Evolutionary conservation across 2,329 filamentous ascomycete genomes (phyloP).

Genomic region (Cucurbitaria berberidis): DNA sequence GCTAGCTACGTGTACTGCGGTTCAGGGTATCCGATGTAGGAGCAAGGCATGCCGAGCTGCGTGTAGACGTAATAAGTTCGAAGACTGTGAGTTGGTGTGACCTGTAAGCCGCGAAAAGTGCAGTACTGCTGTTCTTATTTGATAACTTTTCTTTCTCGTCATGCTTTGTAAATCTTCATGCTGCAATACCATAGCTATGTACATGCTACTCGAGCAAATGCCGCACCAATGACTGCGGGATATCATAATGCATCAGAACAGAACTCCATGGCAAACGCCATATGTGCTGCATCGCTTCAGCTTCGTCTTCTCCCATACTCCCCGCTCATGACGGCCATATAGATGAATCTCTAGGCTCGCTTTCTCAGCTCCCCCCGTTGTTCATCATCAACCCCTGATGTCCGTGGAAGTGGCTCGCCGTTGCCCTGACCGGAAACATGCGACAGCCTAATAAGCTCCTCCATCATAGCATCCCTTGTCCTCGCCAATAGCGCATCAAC

Average conservation of each 20-base stretch:
- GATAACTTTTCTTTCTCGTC: neutral
- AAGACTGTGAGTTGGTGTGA: no score
- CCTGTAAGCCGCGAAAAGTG: neutral
- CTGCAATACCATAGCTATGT: constrained; percentile 6
- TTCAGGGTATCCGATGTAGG: neutral
- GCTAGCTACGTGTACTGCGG: neutral
- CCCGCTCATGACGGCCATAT: neutral
- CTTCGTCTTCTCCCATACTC: neutral
- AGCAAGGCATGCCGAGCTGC: neutral
- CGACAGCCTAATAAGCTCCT: constrained; percentile 42
- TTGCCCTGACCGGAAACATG: constrained; percentile 35
- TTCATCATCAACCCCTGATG: constrained; percentile 23
- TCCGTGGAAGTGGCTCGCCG: constrained; percentile 32
- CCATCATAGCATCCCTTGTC: constrained; percentile 46
- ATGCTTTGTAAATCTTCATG: neutral
- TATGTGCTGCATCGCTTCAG: constrained; percentile 3
- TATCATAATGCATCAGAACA: constrained; percentile 16
- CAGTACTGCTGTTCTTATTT: neutral
- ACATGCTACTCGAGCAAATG: constrained; percentile 3
- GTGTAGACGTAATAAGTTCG: neutral
- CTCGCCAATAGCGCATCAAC: constrained; percentile 42
- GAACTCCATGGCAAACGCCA: constrained; percentile 6
- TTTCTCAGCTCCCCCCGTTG: constrained; percentile 39
- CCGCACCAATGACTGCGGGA: constrained; percentile 7
- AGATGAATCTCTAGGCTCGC: constrained; percentile 18